A percentile compares a stretch with the other conserved stretches of the same genome.
Evolutionary conservation across 768 basidiomycete genomes (phyloP).

Genomic region (Lactarius hatsudake): DNA sequence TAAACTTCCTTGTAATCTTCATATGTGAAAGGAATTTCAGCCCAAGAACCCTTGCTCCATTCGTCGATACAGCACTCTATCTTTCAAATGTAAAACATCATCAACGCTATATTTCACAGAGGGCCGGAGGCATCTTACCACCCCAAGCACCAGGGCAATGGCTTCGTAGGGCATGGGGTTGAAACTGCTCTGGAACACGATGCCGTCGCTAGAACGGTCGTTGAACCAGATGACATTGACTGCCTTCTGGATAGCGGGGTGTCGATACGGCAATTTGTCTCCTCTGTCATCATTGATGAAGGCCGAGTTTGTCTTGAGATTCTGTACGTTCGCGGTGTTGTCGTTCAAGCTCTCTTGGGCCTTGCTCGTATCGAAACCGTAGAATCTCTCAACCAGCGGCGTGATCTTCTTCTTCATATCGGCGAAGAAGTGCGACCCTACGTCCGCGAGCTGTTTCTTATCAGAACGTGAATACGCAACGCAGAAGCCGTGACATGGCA

Average conservation of each 20-base stretch:
- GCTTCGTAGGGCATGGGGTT: conserved; percentile 22
- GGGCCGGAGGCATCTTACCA: conserved; percentile 5
- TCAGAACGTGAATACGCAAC: not conserved
- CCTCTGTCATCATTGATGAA: conserved; percentile 8
- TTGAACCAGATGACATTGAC: conserved; percentile 22
- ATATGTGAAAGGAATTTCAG: conserved; percentile 14
- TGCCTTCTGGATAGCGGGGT: conserved; percentile 18
- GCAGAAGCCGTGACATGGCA: not conserved
- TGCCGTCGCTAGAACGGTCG: conserved; percentile 19
- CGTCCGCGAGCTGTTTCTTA: not conserved
- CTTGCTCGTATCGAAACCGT: conserved; percentile 19
- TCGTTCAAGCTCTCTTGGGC: conserved; percentile 6
- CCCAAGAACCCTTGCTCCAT: conserved; percentile 16
- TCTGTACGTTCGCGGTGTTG: conserved; percentile 6
- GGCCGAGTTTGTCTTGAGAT: conserved; percentile 11
- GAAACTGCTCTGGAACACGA: conserved; percentile 12
- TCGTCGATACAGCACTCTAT: conserved; percentile 22
- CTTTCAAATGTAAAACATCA: not conserved
- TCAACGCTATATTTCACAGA: not conserved
- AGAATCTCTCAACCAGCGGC: conserved; percentile 20
- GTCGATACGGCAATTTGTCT: conserved; percentile 11
- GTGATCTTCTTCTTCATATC: conserved; percentile 13
- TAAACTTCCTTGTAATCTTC: conserved; percentile 19
- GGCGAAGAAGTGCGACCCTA: conserved; percentile 9
- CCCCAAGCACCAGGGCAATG: conserved; percentile 19